Base-by-base conservation (phyloP, 1,284 basidiomycete genomes). In the Pseudozyma tsukubaensis region DNA sequence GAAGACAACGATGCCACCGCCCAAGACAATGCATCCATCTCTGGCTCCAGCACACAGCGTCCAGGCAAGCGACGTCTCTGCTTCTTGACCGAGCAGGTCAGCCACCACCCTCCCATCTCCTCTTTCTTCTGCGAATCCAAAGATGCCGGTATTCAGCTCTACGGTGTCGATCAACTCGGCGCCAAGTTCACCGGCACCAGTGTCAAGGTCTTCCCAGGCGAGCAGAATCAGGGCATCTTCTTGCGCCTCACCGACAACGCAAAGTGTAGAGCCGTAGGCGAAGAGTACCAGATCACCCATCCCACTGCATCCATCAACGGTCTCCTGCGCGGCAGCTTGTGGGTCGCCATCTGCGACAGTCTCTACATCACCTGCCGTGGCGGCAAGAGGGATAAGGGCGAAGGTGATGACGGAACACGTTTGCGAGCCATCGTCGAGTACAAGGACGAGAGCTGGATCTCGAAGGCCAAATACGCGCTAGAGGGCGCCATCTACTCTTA, bases 391-490 rank as follows among this genome's bases (percentile, higher is more conserved):
- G 88, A 67, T 57, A 66, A 66, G 34, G 59, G 63, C 16, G 66
- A 72, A 34, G 59, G 58, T 24, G 73, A 78, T 45, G 69, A 76
- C 48, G 76, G 78, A 6, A 50, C 70, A 48, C 89, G 88, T 77
- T 89, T 94, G 78, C 88, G 94, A 57, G 88, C 93, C 8, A 89
- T 99, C 64, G 89, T 97, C 61, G 94, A 96, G 79, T 98, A 97
- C 87, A 94, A 94, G 86, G 96, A 99, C 81, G 94, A 99, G 92
- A 93, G 92, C 11, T 99, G 96, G 96, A 88, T 99, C 47, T 92
- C 94, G 49, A 91, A 89, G 78, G 91, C 96, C 6, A 91, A 92
- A 68, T 98, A 93, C 87, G 87, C 91, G 35, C 79, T 94, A 12
- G 96, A 98, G 79, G 96, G 94, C 50, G 91, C 96, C 47, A 90